These are phyloP conservation scores for Candida peoriensis DNA, from an alignment of 805 yeast genomes.

Conservation along the genomic window DNA sequence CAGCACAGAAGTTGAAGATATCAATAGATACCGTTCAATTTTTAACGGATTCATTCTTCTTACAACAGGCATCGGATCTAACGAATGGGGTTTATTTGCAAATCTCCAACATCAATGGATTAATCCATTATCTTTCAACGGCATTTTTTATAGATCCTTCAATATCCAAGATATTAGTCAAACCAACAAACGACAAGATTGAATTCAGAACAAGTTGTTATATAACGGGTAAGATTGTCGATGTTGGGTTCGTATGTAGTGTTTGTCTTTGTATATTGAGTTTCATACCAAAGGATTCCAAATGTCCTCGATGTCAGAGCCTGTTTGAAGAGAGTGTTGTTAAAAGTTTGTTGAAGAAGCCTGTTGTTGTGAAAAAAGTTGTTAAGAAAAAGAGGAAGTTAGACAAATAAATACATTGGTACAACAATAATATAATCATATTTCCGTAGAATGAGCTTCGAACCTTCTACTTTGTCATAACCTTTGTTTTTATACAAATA, in stretches of 20 bases:
- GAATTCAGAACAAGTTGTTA: conserved; percentile 96
- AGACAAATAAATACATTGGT: too few species aligned
- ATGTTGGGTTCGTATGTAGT: conserved; percentile 90
- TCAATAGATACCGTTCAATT: conserved; percentile 89
- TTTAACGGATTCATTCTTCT: conserved; percentile 65
- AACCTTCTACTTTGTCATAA: too few species aligned
- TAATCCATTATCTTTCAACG: conserved; percentile 76
- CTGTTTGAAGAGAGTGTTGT: conserved; percentile 63
- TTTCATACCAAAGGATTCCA: conserved; percentile 55
- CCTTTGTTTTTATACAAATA: too few species aligned
- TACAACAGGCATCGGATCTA: conserved; percentile 95
- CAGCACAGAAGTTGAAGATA: conserved; percentile 88
- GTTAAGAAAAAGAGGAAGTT: conserved; percentile 32
- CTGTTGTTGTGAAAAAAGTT: conserved; percentile 42
- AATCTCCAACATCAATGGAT: conserved; percentile 64
- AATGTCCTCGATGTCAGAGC: conserved; percentile 86
- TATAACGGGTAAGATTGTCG: conserved; percentile 83
- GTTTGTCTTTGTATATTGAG: conserved; percentile 85
- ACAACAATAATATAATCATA: too few species aligned
- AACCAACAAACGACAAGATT: conserved; percentile 80
- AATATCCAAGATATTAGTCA: conserved; percentile 64
- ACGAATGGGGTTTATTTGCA: conserved; percentile 84
- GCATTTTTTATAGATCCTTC: conserved; percentile 87
- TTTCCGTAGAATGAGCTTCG: too few species aligned
- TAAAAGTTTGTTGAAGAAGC: conserved; percentile 52